Conservation (phyloP, 2,329 filamentous ascomycete species). For the Arachnomyces sp. region DNA sequence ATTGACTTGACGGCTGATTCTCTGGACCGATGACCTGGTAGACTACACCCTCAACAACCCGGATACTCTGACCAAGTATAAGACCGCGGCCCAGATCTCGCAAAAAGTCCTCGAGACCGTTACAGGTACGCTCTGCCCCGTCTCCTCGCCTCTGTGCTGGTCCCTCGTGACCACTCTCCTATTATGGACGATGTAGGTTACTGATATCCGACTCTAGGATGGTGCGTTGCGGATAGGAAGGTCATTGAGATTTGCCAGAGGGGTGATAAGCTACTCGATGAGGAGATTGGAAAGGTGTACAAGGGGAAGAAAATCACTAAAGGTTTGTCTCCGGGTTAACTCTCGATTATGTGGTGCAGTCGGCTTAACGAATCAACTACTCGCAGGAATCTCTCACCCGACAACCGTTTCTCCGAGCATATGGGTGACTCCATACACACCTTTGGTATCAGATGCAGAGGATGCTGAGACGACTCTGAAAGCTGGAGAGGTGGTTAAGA, state of each 20-base stretch:
- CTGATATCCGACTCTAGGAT: slow-evolving; percentile 35
- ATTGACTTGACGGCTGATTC: slow-evolving; percentile 6
- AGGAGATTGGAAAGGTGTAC: slow-evolving; percentile 92
- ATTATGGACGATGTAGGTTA: not conserved
- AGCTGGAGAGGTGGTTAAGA: slow-evolving; percentile 83
- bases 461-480: slow-evolving; percentile 76
- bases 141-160: slow-evolving; percentile 2
- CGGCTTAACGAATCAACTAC: slow-evolving; percentile 7
- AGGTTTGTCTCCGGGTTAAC: slow-evolving; percentile 47
- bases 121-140: slow-evolving; percentile 38
- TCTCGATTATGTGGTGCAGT: slow-evolving; percentile 5
- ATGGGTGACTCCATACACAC: slow-evolving; percentile 94
- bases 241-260: slow-evolving; percentile 90
- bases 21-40: slow-evolving; percentile 27
- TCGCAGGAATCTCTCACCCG: slow-evolving; percentile 74
- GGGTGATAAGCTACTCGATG: slow-evolving; percentile 89
- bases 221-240: slow-evolving; percentile 76
- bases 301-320: slow-evolving; percentile 96
- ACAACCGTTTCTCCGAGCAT: slow-evolving; percentile 91
- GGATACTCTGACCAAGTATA: slow-evolving; percentile 97
- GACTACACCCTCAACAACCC: slow-evolving; percentile 87
- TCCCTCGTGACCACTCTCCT: slow-evolving; percentile 1
- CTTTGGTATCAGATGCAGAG: slow-evolving; percentile 72
- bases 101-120: slow-evolving; percentile 92
- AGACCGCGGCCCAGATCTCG: slow-evolving; percentile 88